A percentile compares a stretch with the other conserved stretches of the same genome.
phyloP scores from a whole-genome alignment of 352 stramenopile genomes.

The Phytophthora foliorum region DNA sequence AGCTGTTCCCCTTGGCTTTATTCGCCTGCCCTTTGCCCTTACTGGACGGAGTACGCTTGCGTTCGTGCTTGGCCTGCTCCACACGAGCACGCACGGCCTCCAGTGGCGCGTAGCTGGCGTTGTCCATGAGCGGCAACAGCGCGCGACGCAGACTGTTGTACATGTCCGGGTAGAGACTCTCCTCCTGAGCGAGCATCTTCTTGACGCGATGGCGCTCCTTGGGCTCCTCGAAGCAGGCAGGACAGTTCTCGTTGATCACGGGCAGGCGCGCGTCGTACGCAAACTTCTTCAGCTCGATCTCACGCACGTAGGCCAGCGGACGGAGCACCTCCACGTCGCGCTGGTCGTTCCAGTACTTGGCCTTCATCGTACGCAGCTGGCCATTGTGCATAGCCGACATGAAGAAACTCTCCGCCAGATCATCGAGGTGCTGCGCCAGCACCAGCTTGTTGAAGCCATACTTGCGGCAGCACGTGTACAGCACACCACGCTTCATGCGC shows the following conservation, averaged over 20 bases:
- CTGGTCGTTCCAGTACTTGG: slow-evolving; percentile 97
- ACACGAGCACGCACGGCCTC: slow-evolving; percentile 62
- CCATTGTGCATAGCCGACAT: slow-evolving; percentile 99
- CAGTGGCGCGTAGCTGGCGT: slow-evolving; percentile 71
- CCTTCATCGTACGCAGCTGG: slow-evolving; percentile 98
- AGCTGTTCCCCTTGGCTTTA: slow-evolving; percentile 6
- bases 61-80: slow-evolving; percentile 61
- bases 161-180: slow-evolving; percentile 93
- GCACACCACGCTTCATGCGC: slow-evolving; percentile 97
- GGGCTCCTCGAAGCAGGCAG: slow-evolving; percentile 98
- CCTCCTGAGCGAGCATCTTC: slow-evolving; percentile 96
- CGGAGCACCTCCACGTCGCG: slow-evolving; percentile 96
- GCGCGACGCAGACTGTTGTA: slow-evolving; percentile 77
- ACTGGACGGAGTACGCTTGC: slow-evolving; percentile 42
- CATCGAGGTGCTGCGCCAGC: slow-evolving; percentile 98
- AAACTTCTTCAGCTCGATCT: slow-evolving; percentile 93
- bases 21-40: slow-evolving; percentile 40
- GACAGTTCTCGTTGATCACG: slow-evolving; percentile 99
- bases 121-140: slow-evolving; percentile 87
- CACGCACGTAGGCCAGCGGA: slow-evolving; percentile 96
- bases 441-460: slow-evolving; percentile 96
- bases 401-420: slow-evolving; percentile 98
- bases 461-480: slow-evolving; percentile 96
- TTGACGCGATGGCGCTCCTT: slow-evolving; percentile 98
- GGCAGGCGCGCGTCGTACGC: slow-evolving; percentile 91